phyloP scores from a whole-genome alignment of 176 grass and related monocot species.

The Oropetium thomaeum region DNA sequence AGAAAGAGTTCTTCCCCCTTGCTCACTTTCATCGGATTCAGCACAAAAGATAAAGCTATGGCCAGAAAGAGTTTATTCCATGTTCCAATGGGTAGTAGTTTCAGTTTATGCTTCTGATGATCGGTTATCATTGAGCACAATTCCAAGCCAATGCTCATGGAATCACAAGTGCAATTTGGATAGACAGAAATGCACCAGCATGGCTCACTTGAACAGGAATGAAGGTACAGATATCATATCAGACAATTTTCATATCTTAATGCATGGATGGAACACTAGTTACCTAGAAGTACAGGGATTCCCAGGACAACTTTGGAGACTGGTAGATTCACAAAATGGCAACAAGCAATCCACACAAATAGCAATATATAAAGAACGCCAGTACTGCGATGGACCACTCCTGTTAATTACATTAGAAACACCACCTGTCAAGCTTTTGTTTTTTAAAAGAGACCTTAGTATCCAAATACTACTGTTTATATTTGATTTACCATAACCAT shows the following conservation, averaged over 20 bases:
- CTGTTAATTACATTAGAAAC: slow-evolving; percentile 8
- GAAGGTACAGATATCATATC: slow-evolving; percentile 25
- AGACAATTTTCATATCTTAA: slow-evolving; percentile 23
- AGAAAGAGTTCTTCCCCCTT: slow-evolving; percentile 15
- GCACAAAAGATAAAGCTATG: slow-evolving; percentile 47
- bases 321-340: slow-evolving; percentile 29
- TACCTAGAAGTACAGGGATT: slow-evolving; percentile 21
- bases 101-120: slow-evolving; percentile 34
- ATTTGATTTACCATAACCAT: slow-evolving; percentile 24
- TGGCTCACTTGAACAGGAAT: slow-evolving; percentile 32
- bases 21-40: slow-evolving; percentile 36
- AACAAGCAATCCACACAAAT: slow-evolving; percentile 27
- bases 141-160: slow-evolving; percentile 26
- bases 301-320: slow-evolving; percentile 28
- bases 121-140: slow-evolving; percentile 34
- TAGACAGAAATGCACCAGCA: slow-evolving; percentile 36
- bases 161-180: slow-evolving; percentile 21
- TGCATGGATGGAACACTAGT: slow-evolving; percentile 25
- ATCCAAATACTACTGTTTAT: slow-evolving; percentile 9
- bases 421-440: slow-evolving; percentile 29
- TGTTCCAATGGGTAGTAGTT: slow-evolving; percentile 35
- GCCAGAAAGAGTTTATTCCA: slow-evolving; percentile 44
- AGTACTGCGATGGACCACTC: slow-evolving; percentile 14
- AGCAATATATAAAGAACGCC: slow-evolving; percentile 9
- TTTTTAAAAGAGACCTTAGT: neutral